Conservation (phyloP, 108 stramenopile species). For the Pseudonitzschia delicatissima region DNA sequence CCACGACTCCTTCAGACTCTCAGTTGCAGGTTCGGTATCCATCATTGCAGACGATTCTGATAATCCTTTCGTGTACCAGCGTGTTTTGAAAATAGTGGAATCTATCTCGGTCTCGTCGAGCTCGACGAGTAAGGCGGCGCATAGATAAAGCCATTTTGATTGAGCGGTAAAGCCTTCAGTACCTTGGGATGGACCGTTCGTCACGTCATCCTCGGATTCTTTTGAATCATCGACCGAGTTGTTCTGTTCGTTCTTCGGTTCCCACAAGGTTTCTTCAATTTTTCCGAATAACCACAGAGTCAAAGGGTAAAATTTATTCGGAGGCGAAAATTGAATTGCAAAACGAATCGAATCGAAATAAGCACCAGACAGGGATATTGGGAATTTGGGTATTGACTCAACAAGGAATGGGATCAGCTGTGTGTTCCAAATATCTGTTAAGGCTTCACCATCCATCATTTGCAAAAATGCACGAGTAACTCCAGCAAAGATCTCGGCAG, state of each 20-base stretch:
- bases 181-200: constrained; percentile 27
- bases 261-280: constrained; percentile 74
- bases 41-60: neutral
- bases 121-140: constrained; percentile 76
- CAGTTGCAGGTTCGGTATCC: neutral
- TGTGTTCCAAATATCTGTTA: constrained; percentile 47
- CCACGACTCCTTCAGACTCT: constrained; percentile 59
- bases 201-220: constrained; percentile 6
- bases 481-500: constrained; percentile 86
- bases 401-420: constrained; percentile 75
- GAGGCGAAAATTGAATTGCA: constrained; percentile 64
- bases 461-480: constrained; percentile 51
- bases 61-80: constrained; percentile 37
- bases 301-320: constrained; percentile 53
- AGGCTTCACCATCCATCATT: constrained; percentile 34
- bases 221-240: constrained; percentile 11
- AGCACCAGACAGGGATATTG: constrained; percentile 59
- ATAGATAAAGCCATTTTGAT: constrained; percentile 80
- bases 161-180: constrained; percentile 80
- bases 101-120: constrained; percentile 53
- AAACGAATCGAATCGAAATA: constrained; percentile 77
- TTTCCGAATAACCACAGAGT: constrained; percentile 57
- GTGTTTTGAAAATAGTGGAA: constrained; percentile 18
- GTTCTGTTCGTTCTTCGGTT: constrained; percentile 29
- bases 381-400: constrained; percentile 72